Conservation (phyloP, 2,329 filamentous ascomycete genomes). For the Pestalotiopsis sp. region DNA sequence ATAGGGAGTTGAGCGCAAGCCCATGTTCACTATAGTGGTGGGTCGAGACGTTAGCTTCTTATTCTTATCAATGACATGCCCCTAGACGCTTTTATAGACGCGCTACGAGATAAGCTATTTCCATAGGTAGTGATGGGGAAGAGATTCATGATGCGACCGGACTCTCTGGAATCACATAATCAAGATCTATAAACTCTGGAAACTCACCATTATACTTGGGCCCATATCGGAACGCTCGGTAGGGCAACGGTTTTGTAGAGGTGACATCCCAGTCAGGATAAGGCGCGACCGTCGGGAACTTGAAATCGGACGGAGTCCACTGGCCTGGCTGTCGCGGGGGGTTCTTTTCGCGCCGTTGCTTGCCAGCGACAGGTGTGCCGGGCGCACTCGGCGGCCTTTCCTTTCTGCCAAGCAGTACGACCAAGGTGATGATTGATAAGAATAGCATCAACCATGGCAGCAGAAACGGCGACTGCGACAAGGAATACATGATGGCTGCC, state of each 20-base stretch:
- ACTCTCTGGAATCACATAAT: too few relatives aligned
- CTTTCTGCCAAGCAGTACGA: background rate
- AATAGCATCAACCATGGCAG: background rate
- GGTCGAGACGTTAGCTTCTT: background rate
- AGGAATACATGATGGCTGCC: background rate
- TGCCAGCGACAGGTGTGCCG: background rate
- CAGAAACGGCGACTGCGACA: background rate
- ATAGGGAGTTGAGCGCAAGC: slow-evolving; percentile 68
- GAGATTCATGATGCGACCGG: too few relatives aligned
- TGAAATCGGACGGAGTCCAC: slow-evolving; percentile 62
- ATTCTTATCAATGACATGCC: background rate
- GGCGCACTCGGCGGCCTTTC: background rate
- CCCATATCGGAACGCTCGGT: slow-evolving; percentile 77
- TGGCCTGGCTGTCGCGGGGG: slow-evolving; percentile 31
- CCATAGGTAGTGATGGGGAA: too few relatives aligned
- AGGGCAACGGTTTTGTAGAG: slow-evolving; percentile 72
- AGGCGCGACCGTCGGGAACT: slow-evolving; percentile 58
- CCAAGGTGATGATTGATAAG: background rate
- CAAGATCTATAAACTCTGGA: too few relatives aligned
- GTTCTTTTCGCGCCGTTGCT: background rate
- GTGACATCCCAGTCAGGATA: slow-evolving; percentile 71
- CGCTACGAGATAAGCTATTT: too few relatives aligned
- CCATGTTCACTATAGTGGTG: slow-evolving; percentile 63
- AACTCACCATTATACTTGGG: slow-evolving; percentile 64
- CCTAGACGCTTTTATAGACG: too few relatives aligned